These are phyloP conservation scores for Ambispora gerdemannii DNA, from an alignment of 192 early-diverging fungal species.

Conservation along the genomic window DNA sequence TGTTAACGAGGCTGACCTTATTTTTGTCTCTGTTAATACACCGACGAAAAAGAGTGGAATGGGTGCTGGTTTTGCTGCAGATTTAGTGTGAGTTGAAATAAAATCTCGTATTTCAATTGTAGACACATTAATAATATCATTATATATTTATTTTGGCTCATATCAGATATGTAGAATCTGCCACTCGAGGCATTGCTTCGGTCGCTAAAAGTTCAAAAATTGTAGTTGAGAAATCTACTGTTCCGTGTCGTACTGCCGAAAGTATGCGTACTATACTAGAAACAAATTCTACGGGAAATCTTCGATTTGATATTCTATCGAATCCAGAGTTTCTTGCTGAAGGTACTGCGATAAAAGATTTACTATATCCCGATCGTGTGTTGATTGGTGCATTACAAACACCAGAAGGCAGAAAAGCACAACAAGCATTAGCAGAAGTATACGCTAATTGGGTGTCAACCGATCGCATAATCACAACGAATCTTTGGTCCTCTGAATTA, in stretches of 20 bases:
- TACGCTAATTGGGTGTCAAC: slow-evolving; percentile 84
- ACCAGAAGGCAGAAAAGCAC: slow-evolving; percentile 68
- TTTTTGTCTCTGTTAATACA: slow-evolving; percentile 93
- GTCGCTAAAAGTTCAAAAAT: slow-evolving; percentile 80
- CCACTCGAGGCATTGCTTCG: slow-evolving; percentile 78
- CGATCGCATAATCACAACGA: slow-evolving; percentile 85
- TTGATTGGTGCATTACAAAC: slow-evolving; percentile 81
- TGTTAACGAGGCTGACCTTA: slow-evolving; percentile 78
- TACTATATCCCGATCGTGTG: slow-evolving; percentile 84
- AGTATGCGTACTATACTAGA: slow-evolving; percentile 81
- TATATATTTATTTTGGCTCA: slow-evolving; percentile 16
- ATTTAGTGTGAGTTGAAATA: slow-evolving; percentile 64
- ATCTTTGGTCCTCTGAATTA: slow-evolving; percentile 92
- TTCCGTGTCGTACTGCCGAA: slow-evolving; percentile 88
- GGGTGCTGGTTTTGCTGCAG: slow-evolving; percentile 78
- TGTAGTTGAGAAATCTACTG: slow-evolving; percentile 93
- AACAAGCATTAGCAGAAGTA: slow-evolving; percentile 68
- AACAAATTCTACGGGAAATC: slow-evolving; percentile 62
- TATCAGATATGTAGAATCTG: slow-evolving; percentile 74
- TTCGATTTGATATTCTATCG: slow-evolving; percentile 82
- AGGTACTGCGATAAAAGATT: slow-evolving; percentile 82
- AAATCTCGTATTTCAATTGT: neutral
- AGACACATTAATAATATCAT: neutral
- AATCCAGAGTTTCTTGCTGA: slow-evolving; percentile 97
- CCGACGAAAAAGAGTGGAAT: slow-evolving; percentile 77